Conservation (phyloP, 2,329 filamentous ascomycete genomes). For the Xylaria digitata region DNA sequence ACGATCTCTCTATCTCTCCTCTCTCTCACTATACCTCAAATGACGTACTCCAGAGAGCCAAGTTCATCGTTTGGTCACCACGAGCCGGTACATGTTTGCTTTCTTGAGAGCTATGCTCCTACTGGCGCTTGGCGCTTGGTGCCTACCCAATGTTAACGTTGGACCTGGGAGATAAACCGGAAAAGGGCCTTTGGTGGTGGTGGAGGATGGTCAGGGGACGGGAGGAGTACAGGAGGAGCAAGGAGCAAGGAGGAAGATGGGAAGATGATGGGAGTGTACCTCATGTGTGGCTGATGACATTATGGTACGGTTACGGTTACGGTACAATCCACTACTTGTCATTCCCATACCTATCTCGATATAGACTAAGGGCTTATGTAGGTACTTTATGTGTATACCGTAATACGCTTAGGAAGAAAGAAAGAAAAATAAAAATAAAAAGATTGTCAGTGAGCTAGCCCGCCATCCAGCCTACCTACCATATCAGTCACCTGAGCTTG, state of each 20-base stretch:
- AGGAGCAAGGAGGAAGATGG: constrained; percentile 4
- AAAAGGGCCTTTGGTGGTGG: constrained; percentile 39
- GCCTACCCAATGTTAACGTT: constrained; percentile 30
- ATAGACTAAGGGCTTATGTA: neutral
- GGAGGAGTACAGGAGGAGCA: constrained; percentile 14
- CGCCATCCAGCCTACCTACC: neutral
- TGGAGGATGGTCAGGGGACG: constrained; percentile 34
- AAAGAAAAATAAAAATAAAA: neutral
- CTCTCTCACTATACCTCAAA: too few relatives aligned
- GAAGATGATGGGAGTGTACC: neutral
- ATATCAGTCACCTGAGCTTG: constrained; percentile 1
- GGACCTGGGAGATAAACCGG: constrained; percentile 38
- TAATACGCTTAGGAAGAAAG: neutral
- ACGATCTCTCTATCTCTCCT: too few relatives aligned
- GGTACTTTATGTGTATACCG: neutral
- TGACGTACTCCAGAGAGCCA: neutral
- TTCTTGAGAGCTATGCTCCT: constrained; percentile 25
- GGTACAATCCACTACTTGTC: too few relatives aligned
- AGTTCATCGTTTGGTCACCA: neutral
- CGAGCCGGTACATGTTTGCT: constrained; percentile 4
- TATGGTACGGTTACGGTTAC: neutral
- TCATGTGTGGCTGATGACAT: constrained; percentile 32
- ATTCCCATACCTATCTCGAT: constrained; percentile 1
- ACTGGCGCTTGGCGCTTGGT: constrained; percentile 38
- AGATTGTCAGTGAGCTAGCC: neutral